phyloP scores from a whole-genome alignment of 208 protist species.

The Leishmania turanica region DNA sequence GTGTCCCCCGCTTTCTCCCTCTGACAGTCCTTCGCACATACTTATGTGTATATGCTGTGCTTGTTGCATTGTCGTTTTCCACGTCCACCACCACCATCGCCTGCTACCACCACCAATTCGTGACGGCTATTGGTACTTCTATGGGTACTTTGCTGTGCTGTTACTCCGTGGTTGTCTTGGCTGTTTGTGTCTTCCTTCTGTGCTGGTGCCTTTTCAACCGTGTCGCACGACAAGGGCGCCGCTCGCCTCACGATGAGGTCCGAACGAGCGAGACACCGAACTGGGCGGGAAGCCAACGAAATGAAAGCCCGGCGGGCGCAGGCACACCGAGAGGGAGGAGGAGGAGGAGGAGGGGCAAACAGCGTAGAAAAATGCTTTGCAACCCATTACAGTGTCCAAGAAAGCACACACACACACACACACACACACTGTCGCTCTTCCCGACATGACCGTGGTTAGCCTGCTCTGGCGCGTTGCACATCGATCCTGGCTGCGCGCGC shows the following conservation, averaged over 20 bases:
- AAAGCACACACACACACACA: no score
- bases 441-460: not conserved
- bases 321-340: not conserved
- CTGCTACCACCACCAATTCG: not conserved
- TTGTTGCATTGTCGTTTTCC: not conserved
- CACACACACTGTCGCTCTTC: not conserved
- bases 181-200: not conserved
- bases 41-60: not conserved
- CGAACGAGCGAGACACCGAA: not conserved
- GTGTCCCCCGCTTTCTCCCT: not conserved
- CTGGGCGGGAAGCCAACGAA: not conserved
- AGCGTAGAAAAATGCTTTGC: no score
- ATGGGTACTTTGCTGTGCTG: not conserved
- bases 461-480: not conserved
- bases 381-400: no score
- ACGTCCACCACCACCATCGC: not conserved
- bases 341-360: no score
- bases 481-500: not conserved
- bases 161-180: not conserved
- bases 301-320: not conserved
- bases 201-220: not conserved
- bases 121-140: no score
- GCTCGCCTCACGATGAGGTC: not conserved
- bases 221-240: not conserved
- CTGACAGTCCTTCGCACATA: not conserved